Base-by-base conservation (phyloP, 805 yeast species). In the Wickerhamomyces canadensis region DNA sequence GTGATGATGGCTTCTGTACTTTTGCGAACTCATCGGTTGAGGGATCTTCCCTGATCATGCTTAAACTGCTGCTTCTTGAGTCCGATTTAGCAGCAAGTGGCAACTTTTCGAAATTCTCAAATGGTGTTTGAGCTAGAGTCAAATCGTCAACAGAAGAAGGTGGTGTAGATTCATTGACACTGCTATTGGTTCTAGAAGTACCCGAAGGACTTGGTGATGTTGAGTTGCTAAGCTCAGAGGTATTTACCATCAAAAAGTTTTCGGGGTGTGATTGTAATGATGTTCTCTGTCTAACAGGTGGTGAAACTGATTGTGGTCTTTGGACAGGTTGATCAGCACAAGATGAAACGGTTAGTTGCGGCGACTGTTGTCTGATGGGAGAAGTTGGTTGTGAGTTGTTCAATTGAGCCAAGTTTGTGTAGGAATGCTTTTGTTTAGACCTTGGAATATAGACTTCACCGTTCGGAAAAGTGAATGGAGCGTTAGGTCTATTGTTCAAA, bases 401-500 rank as follows among this genome's bases (percentile, higher is more conserved):
- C 19, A 45, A 15, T 5, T 41, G 34, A n/a, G 21, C 34, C 13
- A 47, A 21, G 21, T 43, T 50, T 1, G 47, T 39, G 24, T 26
- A 31, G 1, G 54, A 48, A 25, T 39, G 39, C 32, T 50, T 33
- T 24, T 54, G 58, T 35, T 47, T 53, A 34, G 44, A 43, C 32
- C 59, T 41, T 27, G 59, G 59, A 10, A 47, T 52, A 34, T 54
- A 54, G 6, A 53, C 48, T 27, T 54, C 59, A 28, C 59, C 59
- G 27, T 54, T 54, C 16, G 59, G 59, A 39, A 54, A 54, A 2
- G 56, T 52, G 42, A 51, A 54, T 2, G 54, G 48, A 3, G 46
- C 48, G 24, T 49, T 24, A 44, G 43, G 24, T 47, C 49, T 18
- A 32, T 14, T 21, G 30, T 6, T 31, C 30, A 18, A 14, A 13